These are phyloP conservation scores for Clonostachys rhizophaga DNA, from an alignment of 2,329 filamentous ascomycete genomes.

Conservation along the genomic window DNA sequence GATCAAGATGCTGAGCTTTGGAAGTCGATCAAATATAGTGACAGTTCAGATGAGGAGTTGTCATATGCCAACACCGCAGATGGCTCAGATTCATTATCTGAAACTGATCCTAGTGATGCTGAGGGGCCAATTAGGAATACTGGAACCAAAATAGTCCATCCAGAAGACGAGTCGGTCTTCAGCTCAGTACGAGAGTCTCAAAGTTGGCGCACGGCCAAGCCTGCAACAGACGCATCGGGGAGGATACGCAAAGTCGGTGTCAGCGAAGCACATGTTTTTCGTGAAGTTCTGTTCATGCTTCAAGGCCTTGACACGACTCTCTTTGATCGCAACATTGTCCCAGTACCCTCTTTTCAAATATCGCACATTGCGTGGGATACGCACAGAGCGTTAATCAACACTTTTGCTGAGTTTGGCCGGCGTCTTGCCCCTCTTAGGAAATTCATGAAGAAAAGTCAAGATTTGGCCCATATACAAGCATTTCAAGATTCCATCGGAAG, in stretches of 20 bases:
- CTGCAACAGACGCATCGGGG: constrained; percentile 23
- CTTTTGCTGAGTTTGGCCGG: constrained; percentile 40
- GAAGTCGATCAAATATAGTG: constrained; percentile 64
- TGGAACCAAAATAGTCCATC: constrained; percentile 16
- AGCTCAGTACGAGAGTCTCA: constrained; percentile 23
- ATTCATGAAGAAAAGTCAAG: constrained; percentile 37
- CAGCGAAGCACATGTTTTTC: constrained; percentile 67
- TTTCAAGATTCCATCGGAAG: constrained; percentile 61
- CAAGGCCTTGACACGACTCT: constrained; percentile 71
- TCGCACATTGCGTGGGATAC: constrained; percentile 43
- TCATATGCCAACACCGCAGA: constrained; percentile 10
- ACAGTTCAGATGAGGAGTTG: constrained; percentile 54
- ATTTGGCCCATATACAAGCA: constrained; percentile 60
- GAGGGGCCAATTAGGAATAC: neutral
- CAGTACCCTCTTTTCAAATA: constrained; percentile 37
- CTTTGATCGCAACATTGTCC: constrained; percentile 44
- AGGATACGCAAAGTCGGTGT: constrained; percentile 38
- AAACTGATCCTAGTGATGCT: constrained; percentile 22
- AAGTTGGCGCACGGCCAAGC: constrained; percentile 24
- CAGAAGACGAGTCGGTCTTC: constrained; percentile 22
- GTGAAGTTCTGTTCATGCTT: constrained; percentile 83
- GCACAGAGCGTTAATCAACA: constrained; percentile 39
- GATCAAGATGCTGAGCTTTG: constrained; percentile 62
- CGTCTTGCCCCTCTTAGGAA: constrained; percentile 38
- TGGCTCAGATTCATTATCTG: constrained; percentile 13